Evolutionary conservation across 768 basidiomycete species (phyloP), one percentile per base, ranked within the genome.

Genomic region (Tylopilus intermedius): DNA sequence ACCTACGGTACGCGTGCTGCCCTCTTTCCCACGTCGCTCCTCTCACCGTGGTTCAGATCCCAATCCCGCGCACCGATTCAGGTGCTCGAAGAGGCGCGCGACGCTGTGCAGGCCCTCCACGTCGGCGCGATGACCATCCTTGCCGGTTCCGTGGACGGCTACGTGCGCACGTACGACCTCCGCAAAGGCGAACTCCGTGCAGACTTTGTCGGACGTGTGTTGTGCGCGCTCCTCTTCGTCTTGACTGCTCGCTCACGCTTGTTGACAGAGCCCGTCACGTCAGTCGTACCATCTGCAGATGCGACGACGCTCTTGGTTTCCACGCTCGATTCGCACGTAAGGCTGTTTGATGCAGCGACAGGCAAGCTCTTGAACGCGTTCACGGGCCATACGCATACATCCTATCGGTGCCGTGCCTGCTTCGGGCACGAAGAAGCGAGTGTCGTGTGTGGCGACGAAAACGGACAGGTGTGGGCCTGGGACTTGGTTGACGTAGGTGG

Each of bases 131-230:
- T 82, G 22, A 80, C 78, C 48, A 79, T 98, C 60, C 73, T 85
- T 38, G 76, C 90, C 3, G 93, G 92, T 8, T 92, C 91, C 3
- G 86, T 96, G 5, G 96, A 99, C 56, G 95, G 96, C 2, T 79
- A 87, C 65, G 83, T 95, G 41, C 82, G 96, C 18, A 91, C 90
- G 8, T 97, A 98, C 70, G 96, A 99, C 69, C 76, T 99, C 30
- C 86, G 96, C 48, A 92, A 88, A 74, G 96, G 96, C 22, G 84
- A 95, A 66, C 72, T 97, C 27, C 82, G 87, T 8, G 79, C 88
- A 41, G 96, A 99, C 68, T 93, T 83, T 64, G 80, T 98, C 58
- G 95, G 95, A 8, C 81, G 93, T 94, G 67, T 62, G 90, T 81
- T 13, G 2, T 22, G 18, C 9, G 33, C 10, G 3, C 0, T 26